Evolutionary conservation across 1,284 basidiomycete species (phyloP).

Genomic region (Austroboletus olivaceoglutinosus): DNA sequence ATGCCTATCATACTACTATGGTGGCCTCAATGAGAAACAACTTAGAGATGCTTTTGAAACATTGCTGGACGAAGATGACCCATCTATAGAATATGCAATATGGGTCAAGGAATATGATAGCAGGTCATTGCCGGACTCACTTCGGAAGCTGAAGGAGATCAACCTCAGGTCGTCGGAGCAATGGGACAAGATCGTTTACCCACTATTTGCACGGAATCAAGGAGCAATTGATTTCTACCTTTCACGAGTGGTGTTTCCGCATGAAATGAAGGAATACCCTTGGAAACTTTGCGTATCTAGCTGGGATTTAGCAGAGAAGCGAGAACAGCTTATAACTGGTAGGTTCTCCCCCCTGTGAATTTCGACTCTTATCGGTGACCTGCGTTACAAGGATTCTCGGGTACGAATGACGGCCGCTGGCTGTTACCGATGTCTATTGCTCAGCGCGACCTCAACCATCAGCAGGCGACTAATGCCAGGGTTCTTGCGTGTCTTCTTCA

Average conservation of each 20-base stretch:
- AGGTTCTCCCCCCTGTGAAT: background rate
- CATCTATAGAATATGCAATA: constrained; percentile 39
- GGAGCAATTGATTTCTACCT: constrained; percentile 49
- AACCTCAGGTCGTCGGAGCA: constrained; percentile 42
- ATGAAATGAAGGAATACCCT: constrained; percentile 43
- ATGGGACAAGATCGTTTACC: constrained; percentile 28
- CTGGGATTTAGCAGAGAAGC: constrained; percentile 47
- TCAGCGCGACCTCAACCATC: constrained; percentile 15
- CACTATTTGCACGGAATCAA: constrained; percentile 39
- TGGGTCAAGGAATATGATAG: constrained; percentile 34
- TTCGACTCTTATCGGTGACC: background rate
- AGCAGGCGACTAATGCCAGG: constrained; percentile 29
- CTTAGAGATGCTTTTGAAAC: constrained; percentile 38
- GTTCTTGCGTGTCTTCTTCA: constrained; percentile 45
- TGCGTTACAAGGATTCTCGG: constrained; percentile 5
- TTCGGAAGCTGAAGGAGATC: constrained; percentile 24
- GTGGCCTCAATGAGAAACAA: constrained; percentile 37
- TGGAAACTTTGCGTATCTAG: constrained; percentile 44
- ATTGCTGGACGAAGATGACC: constrained; percentile 42
- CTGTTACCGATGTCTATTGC: constrained; percentile 11
- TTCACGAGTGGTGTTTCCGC: constrained; percentile 32
- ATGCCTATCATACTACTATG: constrained; percentile 50
- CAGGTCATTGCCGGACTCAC: constrained; percentile 22
- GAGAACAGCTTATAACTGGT: background rate
- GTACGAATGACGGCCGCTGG: constrained; percentile 6